Conservation (phyloP, 768 basidiomycete species). For the Leucocoprinus birnbaumii region DNA sequence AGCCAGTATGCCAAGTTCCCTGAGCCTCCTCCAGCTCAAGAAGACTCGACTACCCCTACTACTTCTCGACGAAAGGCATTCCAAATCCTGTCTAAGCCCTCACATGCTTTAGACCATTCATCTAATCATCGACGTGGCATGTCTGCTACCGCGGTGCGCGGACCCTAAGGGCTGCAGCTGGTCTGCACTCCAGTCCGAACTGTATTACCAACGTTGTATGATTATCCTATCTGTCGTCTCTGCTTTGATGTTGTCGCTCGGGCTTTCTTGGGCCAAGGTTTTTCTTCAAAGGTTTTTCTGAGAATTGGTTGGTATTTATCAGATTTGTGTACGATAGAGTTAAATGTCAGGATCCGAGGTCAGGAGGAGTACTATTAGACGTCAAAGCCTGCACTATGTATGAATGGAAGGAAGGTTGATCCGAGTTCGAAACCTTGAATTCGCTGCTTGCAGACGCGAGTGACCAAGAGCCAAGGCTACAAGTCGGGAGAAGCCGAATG, state of each 20-base stretch:
- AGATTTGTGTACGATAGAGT: constrained; percentile 8
- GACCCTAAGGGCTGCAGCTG: constrained; percentile 25
- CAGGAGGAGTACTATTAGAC: neutral
- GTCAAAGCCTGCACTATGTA: neutral
- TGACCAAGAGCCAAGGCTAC: constrained; percentile 2
- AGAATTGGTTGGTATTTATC: constrained; percentile 1
- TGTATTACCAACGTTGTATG: constrained; percentile 26
- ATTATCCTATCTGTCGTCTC: constrained; percentile 23
- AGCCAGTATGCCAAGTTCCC: constrained; percentile 71
- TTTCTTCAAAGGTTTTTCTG: neutral
- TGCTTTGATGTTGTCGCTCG: constrained; percentile 17
- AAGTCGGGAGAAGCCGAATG: constrained; percentile 7
- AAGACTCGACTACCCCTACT: constrained; percentile 50
- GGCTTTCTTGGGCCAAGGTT: constrained; percentile 1
- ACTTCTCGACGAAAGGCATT: constrained; percentile 65
- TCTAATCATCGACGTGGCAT: constrained; percentile 49
- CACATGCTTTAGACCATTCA: constrained; percentile 33
- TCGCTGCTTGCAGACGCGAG: neutral
- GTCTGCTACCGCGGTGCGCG: constrained; percentile 50
- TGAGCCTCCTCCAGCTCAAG: constrained; percentile 52
- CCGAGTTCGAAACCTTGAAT: neutral
- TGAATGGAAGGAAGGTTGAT: neutral
- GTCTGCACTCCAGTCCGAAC: constrained; percentile 11
- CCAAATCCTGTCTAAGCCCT: constrained; percentile 62
- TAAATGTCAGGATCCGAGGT: neutral